phyloP scores from a whole-genome alignment of 208 protist species.

The Leishmania guyanensis region DNA sequence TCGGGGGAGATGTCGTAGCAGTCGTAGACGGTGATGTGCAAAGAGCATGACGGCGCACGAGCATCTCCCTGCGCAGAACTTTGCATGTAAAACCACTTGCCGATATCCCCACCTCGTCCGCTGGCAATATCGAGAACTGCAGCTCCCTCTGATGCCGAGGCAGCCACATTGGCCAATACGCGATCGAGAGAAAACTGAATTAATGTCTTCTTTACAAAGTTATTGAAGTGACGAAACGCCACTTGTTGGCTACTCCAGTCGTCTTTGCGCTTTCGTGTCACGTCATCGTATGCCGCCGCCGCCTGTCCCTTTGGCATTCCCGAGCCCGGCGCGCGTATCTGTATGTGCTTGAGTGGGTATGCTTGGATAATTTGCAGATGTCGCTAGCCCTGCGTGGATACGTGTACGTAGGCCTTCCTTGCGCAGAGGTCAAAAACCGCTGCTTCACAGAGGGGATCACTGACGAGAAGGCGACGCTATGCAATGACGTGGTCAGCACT shows the following conservation, averaged over 20 bases:
- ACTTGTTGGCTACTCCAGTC: conserved; percentile 69
- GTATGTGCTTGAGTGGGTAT: background rate
- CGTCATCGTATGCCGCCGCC: conserved; percentile 71
- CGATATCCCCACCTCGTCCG: conserved; percentile 84
- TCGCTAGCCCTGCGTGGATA: background rate
- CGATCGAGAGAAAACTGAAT: conserved; percentile 80
- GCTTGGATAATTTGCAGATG: background rate
- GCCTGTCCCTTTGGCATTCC: conserved; percentile 16
- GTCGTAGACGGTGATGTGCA: conserved; percentile 42
- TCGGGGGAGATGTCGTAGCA: conserved; percentile 83
- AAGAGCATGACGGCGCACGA: background rate
- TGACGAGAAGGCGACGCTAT: background rate
- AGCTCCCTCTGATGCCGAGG: conserved; percentile 14
- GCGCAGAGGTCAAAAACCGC: background rate
- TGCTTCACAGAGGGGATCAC: background rate
- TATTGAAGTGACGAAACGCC: conserved; percentile 87
- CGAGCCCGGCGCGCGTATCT: background rate
- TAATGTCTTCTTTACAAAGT: conserved; percentile 85
- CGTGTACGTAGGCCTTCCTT: background rate
- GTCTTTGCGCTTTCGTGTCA: conserved; percentile 49
- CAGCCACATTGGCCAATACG: conserved; percentile 7
- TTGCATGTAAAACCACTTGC: conserved; percentile 87
- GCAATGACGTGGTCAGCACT: background rate
- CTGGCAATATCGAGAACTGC: conserved; percentile 79
- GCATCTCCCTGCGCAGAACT: conserved; percentile 39